A percentile compares a stretch with the other conserved stretches of the same genome.
Evolutionary conservation across 371 early-diverging fungal species (phyloP).

Genomic region (Apophysomyces ossiformis): DNA sequence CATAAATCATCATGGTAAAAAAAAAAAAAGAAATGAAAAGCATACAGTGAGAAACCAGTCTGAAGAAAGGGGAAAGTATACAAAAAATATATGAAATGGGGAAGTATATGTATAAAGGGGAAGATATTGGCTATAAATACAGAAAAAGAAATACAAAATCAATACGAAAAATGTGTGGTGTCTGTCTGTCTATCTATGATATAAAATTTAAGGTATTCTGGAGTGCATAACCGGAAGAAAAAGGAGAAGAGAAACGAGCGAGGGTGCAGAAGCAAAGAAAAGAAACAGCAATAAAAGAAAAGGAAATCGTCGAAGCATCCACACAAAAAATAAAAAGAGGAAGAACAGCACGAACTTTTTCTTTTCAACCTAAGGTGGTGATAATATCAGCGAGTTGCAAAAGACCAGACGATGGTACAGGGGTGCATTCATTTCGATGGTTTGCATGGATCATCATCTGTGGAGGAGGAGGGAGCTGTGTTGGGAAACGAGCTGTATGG

Average conservation of each 20-base stretch:
- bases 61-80: conserved; percentile 5
- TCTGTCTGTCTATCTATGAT: not conserved
- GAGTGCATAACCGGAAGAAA: not conserved
- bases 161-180: not conserved
- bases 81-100: not conserved
- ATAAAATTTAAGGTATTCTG: not conserved
- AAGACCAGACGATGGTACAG: conserved; percentile 21
- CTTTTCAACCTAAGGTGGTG: conserved; percentile 42
- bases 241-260: conserved; percentile 7
- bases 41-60: conserved; percentile 5
- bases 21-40: conserved; percentile 12
- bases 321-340: conserved; percentile 8
- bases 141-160: conserved; percentile 6
- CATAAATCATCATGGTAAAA: conserved; percentile 7
- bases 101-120: not conserved
- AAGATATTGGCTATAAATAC: conserved; percentile 9
- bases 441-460: conserved; percentile 15
- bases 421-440: not conserved
- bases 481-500: conserved; percentile 18
- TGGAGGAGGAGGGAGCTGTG: conserved; percentile 6
- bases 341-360: not conserved
- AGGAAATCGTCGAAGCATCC: not conserved
- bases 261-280: not conserved
- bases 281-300: conserved; percentile 1
- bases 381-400: conserved; percentile 43